Evolutionary conservation across 805 yeast genomes (phyloP).

Genomic region (Monosporozyma yasuniensis): DNA sequence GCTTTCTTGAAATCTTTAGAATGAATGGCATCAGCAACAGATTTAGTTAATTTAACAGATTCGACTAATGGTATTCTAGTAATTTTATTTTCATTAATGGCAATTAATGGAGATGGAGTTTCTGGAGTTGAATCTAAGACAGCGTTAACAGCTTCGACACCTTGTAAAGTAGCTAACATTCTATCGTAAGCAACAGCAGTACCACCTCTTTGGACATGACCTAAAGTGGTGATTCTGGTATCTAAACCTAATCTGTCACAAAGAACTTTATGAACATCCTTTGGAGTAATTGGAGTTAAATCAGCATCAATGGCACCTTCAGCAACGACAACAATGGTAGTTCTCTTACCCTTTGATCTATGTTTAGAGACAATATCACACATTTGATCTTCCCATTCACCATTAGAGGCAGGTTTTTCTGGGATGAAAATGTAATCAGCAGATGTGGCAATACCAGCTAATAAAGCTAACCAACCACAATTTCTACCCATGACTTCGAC

Average conservation of each 20-base stretch:
- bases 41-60: slow-evolving; percentile 61
- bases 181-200: slow-evolving; percentile 70
- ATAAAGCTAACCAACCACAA: slow-evolving; percentile 80
- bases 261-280: slow-evolving; percentile 56
- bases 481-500: slow-evolving; percentile 87
- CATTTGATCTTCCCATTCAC: slow-evolving; percentile 61
- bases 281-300: slow-evolving; percentile 55
- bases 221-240: slow-evolving; percentile 68
- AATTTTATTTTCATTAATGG: slow-evolving; percentile 60
- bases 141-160: slow-evolving; percentile 74
- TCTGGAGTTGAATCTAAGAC: slow-evolving; percentile 59
- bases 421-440: slow-evolving; percentile 79
- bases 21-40: slow-evolving; percentile 63
- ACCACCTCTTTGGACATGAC: slow-evolving; percentile 82
- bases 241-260: slow-evolving; percentile 61
- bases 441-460: slow-evolving; percentile 73
- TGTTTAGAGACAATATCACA: slow-evolving; percentile 54
- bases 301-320: slow-evolving; percentile 75
- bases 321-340: slow-evolving; percentile 72
- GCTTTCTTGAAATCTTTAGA: slow-evolving; percentile 60
- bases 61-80: slow-evolving; percentile 61
- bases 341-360: slow-evolving; percentile 63
- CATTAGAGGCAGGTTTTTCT: slow-evolving; percentile 59
- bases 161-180: slow-evolving; percentile 65
- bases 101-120: slow-evolving; percentile 75